These are phyloP conservation scores for Hypoxylon sp. DNA, from an alignment of 2,329 filamentous ascomycete genomes.

Conservation along the genomic window DNA sequence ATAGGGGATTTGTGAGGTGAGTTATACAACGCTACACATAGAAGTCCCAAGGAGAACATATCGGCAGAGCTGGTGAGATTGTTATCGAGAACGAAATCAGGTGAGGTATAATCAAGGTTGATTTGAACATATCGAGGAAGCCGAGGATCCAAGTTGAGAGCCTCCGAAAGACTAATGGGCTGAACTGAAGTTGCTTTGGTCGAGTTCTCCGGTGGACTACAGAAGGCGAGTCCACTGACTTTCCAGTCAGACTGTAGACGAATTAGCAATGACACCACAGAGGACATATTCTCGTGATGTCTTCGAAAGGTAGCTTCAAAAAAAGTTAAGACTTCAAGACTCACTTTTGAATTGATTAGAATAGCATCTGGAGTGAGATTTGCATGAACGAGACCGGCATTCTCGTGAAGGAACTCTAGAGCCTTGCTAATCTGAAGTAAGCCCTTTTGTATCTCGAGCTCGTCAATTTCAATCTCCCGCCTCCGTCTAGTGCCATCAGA, in stretches of 20 bases:
- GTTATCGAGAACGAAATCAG: constrained; percentile 93
- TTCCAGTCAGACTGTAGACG: constrained; percentile 89
- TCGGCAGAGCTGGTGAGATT: constrained; percentile 88
- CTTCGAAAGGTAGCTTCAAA: background rate
- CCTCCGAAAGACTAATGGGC: constrained; percentile 85
- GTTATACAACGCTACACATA: constrained; percentile 93
- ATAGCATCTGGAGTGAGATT: constrained; percentile 95
- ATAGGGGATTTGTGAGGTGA: constrained; percentile 91
- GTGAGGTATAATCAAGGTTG: constrained; percentile 92
- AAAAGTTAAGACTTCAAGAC: constrained; percentile 46
- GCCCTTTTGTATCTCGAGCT: constrained; percentile 97
- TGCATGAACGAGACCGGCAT: constrained; percentile 91
- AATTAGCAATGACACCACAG: constrained; percentile 49
- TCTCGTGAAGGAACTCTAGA: constrained; percentile 94
- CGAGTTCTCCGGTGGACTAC: constrained; percentile 82
- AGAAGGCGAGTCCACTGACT: constrained; percentile 93
- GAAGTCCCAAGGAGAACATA: constrained; percentile 91
- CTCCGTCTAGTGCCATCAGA: constrained; percentile 78
- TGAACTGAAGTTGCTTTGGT: constrained; percentile 80
- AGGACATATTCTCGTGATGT: background rate
- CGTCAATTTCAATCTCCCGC: constrained; percentile 92
- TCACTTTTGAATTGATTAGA: constrained; percentile 90
- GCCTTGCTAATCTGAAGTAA: constrained; percentile 93
- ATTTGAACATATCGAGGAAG: constrained; percentile 87
- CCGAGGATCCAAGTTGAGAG: constrained; percentile 85